Percentiles rank a stretch among this genome's conserved stretches.
Conservation (phyloP, 2,329 filamentous ascomycete genomes). For the Sporothrix pallida region DNA sequence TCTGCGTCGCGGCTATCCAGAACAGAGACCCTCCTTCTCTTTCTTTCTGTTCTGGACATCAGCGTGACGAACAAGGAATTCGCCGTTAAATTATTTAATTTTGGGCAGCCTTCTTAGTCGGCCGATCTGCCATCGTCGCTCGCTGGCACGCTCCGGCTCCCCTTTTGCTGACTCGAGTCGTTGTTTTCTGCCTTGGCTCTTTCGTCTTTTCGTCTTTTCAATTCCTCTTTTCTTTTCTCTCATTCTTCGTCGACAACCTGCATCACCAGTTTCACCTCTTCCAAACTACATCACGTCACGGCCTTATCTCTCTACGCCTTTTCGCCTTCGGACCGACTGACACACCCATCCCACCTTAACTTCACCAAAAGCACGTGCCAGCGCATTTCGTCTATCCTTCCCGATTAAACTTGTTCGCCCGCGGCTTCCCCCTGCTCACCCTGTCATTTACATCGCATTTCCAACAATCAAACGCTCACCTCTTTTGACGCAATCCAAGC, state of each 20-base stretch:
- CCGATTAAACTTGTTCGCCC: neutral
- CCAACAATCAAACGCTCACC: neutral
- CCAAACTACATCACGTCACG: neutral
- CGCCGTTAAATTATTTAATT: constrained; percentile 27
- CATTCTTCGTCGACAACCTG: neutral
- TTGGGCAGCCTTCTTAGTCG: constrained; percentile 11
- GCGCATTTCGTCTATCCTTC: constrained; percentile 7
- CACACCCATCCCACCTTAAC: neutral
- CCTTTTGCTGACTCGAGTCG: neutral
- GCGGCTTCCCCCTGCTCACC: neutral
- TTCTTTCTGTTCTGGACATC: neutral
- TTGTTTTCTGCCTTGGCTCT: neutral
- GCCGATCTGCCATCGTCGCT: neutral
- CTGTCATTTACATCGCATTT: neutral
- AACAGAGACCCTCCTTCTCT: neutral
- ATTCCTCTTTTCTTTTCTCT: neutral
- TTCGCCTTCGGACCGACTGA: constrained; percentile 27
- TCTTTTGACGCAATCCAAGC: too few species aligned
- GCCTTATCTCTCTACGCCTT: constrained; percentile 22
- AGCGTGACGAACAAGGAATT: constrained; percentile 28
- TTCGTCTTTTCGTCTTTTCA: neutral
- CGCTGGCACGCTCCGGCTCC: neutral
- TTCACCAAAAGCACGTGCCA: constrained; percentile 21
- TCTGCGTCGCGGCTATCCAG: constrained; percentile 4
- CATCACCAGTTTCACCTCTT: neutral